A percentile compares a stretch with the other conserved stretches of the same genome.
Evolutionary conservation across 2,329 filamentous ascomycete species (phyloP).

Genomic region (Pseudonectria buxi): DNA sequence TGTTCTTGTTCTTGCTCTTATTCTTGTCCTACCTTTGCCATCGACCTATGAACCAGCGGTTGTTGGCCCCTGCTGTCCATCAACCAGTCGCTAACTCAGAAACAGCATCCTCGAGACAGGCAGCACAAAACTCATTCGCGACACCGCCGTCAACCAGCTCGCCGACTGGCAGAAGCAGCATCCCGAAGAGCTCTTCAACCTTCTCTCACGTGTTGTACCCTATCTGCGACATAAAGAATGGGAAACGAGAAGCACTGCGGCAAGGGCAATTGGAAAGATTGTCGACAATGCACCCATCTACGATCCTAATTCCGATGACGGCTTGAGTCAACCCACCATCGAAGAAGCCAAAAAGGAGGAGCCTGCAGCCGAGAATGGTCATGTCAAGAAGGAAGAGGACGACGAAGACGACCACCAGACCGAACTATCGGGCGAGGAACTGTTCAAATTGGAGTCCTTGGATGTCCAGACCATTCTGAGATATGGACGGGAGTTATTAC

Average conservation of each 20-base stretch:
- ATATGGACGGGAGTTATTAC: constrained; percentile 75
- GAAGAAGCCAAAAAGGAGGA: constrained; percentile 33
- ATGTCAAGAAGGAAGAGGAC: constrained; percentile 57
- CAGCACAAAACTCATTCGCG: constrained; percentile 90
- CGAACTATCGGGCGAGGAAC: constrained; percentile 46
- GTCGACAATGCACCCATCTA: constrained; percentile 81
- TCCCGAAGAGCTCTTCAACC: constrained; percentile 93
- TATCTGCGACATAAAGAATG: constrained; percentile 93
- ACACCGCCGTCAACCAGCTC: constrained; percentile 93
- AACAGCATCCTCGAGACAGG: constrained; percentile 88
- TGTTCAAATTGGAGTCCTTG: constrained; percentile 66
- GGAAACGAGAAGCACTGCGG: constrained; percentile 90
- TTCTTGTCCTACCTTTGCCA: no score
- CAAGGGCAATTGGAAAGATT: constrained; percentile 91
- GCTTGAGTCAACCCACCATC: constrained; percentile 22
- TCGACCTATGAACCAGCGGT: no score
- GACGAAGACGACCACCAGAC: constrained; percentile 33
- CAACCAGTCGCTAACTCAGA: constrained; percentile 8
- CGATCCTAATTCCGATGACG: constrained; percentile 78
- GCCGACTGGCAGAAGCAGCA: constrained; percentile 98
- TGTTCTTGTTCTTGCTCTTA: not conserved
- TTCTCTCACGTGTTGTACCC: constrained; percentile 88
- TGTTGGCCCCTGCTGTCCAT: no score
- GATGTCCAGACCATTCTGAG: constrained; percentile 75
- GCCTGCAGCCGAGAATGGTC: constrained; percentile 27